phyloP scores from a whole-genome alignment of 192 early-diverging fungal genomes.

The Diversispora epigaea region DNA sequence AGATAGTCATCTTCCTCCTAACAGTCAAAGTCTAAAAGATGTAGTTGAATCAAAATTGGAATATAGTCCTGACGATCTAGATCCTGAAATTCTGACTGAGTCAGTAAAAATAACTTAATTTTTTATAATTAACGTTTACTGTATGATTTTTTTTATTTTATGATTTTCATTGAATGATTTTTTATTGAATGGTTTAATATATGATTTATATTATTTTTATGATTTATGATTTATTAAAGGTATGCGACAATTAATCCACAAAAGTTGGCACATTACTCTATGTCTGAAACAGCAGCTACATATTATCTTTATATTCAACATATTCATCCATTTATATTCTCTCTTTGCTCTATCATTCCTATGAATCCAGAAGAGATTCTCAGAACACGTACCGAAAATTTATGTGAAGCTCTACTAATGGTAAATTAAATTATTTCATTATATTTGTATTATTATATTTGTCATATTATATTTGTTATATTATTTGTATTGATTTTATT shows the following conservation, averaged over 20 bases:
- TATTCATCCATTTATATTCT: slow-evolving; percentile 98
- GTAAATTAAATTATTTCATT: slow-evolving; percentile 44
- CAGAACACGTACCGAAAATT: slow-evolving; percentile 91
- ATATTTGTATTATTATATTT: too few species aligned
- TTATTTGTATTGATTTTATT: neutral
- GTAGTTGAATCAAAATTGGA: slow-evolving; percentile 95
- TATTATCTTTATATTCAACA: slow-evolving; percentile 99
- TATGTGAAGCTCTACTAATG: slow-evolving; percentile 96
- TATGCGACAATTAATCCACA: slow-evolving; percentile 92
- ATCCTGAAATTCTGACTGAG: slow-evolving; percentile 95
- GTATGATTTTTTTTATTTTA: too few species aligned
- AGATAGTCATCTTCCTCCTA: slow-evolving; percentile 94
- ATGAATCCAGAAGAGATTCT: slow-evolving; percentile 96
- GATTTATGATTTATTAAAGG: slow-evolving; percentile 35
- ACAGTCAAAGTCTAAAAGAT: slow-evolving; percentile 94
- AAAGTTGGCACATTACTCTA: slow-evolving; percentile 93
- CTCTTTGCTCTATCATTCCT: slow-evolving; percentile 99
- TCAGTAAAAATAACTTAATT: neutral
- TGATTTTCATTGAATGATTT: too few species aligned
- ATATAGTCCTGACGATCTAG: slow-evolving; percentile 97
- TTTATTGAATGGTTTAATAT: too few species aligned
- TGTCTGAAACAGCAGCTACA: slow-evolving; percentile 98
- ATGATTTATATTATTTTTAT: too few species aligned
- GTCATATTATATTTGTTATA: neutral
- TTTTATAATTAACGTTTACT: too few species aligned